A percentile compares a stretch with the other conserved stretches of the same genome.
phyloP scores from a whole-genome alignment of 371 early-diverging fungal species.

The Mucor lusitanicus region DNA sequence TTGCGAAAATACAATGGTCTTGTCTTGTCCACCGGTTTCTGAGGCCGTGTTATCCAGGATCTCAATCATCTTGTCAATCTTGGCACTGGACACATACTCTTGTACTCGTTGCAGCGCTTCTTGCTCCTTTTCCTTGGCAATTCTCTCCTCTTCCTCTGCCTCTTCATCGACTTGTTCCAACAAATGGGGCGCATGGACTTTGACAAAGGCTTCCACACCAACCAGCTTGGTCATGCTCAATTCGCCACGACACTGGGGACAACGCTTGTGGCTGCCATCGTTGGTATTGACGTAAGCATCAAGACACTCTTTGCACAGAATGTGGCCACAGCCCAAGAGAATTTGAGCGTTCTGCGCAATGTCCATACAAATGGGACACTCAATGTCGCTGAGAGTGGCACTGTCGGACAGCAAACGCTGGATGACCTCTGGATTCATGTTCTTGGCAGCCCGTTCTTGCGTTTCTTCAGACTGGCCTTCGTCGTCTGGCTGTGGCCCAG shows the following conservation, averaged over 20 bases:
- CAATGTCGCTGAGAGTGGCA: slow-evolving; percentile 16
- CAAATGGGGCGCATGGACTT: slow-evolving; percentile 32
- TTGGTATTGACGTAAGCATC: slow-evolving; percentile 28
- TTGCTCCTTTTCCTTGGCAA: slow-evolving; percentile 7
- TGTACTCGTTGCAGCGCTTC: slow-evolving; percentile 1
- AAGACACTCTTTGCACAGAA: slow-evolving; percentile 49
- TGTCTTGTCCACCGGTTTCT: slow-evolving; percentile 44
- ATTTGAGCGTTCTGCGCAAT: slow-evolving; percentile 36
- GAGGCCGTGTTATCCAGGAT: slow-evolving; percentile 36
- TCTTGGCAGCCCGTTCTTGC: slow-evolving; percentile 8
- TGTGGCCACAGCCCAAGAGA: slow-evolving; percentile 42
- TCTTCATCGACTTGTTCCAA: slow-evolving; percentile 12
- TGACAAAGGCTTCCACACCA: slow-evolving; percentile 28
- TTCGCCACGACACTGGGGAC: slow-evolving; percentile 48
- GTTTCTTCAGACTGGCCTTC: neutral
- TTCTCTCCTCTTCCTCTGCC: neutral
- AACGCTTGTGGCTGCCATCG: slow-evolving; percentile 23
- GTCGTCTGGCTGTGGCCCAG: neutral
- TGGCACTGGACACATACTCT: slow-evolving; percentile 37
- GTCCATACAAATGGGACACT: slow-evolving; percentile 56
- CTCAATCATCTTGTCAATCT: slow-evolving; percentile 56
- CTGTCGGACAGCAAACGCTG: slow-evolving; percentile 24
- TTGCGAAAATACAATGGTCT: slow-evolving; percentile 85
- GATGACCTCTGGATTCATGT: slow-evolving; percentile 26
- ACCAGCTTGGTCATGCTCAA: slow-evolving; percentile 18